These are phyloP conservation scores for Plasmodium inui DNA, from an alignment of 169 alveolate species.

Conservation along the genomic window DNA sequence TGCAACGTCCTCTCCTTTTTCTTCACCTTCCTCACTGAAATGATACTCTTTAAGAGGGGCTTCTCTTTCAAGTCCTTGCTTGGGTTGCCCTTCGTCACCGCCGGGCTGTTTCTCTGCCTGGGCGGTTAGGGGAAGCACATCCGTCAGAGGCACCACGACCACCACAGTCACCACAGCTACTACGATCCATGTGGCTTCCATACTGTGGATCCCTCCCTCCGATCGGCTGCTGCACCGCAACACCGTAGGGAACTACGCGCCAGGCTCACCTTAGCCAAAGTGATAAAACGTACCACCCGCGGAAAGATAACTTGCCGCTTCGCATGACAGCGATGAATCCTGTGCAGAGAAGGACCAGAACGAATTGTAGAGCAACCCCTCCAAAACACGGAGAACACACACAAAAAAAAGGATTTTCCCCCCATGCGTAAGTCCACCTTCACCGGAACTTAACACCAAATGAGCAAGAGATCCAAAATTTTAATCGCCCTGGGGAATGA, in stretches of 20 bases:
- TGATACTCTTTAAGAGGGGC: constrained; percentile 7
- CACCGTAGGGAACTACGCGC: neutral
- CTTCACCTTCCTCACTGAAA: constrained; percentile 67
- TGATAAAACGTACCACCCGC: neutral
- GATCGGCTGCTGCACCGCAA: too few relatives aligned
- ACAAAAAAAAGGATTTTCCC: neutral
- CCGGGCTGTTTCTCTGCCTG: constrained; percentile 30
- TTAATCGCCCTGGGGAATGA: constrained; percentile 59
- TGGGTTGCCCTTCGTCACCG: constrained; percentile 12
- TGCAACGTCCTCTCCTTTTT: constrained; percentile 31
- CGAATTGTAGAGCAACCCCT: neutral
- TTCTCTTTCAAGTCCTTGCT: constrained; percentile 36
- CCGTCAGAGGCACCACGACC: too few relatives aligned
- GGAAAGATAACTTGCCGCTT: neutral
- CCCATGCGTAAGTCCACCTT: neutral
- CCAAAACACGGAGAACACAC: neutral
- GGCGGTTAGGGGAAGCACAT: neutral
- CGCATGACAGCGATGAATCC: neutral
- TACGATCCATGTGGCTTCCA: neutral
- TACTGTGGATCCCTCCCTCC: too few relatives aligned
- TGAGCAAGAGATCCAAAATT: constrained; percentile 2
- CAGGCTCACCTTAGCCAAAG: neutral
- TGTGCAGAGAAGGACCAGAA: neutral
- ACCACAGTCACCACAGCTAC: neutral
- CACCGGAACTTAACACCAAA: neutral